These are phyloP conservation scores for Cladosporium sp. DNA, from an alignment of 2,329 filamentous ascomycete species.

Conservation along the genomic window DNA sequence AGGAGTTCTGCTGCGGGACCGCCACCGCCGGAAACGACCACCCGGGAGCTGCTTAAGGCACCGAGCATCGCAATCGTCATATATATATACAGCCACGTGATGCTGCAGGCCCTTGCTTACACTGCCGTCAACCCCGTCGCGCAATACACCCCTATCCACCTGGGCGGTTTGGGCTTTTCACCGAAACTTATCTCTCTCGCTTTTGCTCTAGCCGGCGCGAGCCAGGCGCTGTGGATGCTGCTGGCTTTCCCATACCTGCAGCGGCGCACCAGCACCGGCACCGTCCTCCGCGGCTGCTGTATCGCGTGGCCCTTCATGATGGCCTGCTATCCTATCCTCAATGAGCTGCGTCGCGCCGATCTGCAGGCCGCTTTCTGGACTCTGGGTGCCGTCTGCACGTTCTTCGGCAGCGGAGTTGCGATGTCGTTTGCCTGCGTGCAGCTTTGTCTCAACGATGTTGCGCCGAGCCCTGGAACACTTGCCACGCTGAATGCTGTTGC, in stretches of 20 bases:
- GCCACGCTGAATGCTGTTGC: constrained; percentile 67
- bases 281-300: constrained; percentile 55
- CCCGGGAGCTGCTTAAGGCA: constrained; percentile 50
- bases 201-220: constrained; percentile 57
- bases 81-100: constrained; percentile 58
- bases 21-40: constrained; percentile 36
- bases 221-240: constrained; percentile 67
- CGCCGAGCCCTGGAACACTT: constrained; percentile 57
- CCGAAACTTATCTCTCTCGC: constrained; percentile 59
- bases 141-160: constrained; percentile 55
- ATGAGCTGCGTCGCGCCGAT: constrained; percentile 48
- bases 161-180: constrained; percentile 61
- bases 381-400: constrained; percentile 38
- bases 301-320: constrained; percentile 61
- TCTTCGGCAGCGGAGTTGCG: constrained; percentile 56
- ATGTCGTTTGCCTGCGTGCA: constrained; percentile 69
- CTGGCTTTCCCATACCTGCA: constrained; percentile 65
- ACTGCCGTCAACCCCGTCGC: constrained; percentile 65
- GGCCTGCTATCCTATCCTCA: constrained; percentile 46
- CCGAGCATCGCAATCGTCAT: constrained; percentile 63
- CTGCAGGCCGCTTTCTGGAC: constrained; percentile 53
- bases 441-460: constrained; percentile 67
- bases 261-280: constrained; percentile 58
- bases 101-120: constrained; percentile 64
- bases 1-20: constrained; percentile 13